Evolutionary conservation across 1,139 yeast genomes (phyloP), one percentile per base, ranked within the genome.

Genomic region (Yamadazyma aaseri): DNA sequence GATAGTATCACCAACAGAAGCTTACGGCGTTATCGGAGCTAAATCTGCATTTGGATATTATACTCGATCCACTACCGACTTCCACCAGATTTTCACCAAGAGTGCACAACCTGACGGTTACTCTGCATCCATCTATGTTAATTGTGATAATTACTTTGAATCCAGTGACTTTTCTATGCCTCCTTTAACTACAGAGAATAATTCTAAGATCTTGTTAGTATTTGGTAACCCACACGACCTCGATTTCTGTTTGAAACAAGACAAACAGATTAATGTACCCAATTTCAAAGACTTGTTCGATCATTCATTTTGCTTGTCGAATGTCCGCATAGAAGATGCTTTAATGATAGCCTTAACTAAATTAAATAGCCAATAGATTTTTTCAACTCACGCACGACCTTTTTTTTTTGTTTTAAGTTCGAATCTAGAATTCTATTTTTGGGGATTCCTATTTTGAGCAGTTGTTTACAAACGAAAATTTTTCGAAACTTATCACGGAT

Each of bases 261-360:
- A 73, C 31, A 71, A 66, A 41, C 55, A 62, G 11, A 73, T 66
- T 28, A 83, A 77, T 3, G 74, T 81, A 6, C 70, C 68, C 1
- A 66, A 59, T 27, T 74, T 82, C 1, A 61, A 69, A 18, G 80
- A 79, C 42, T 70, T 87, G 63, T 84, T 87, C 54, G 95, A 86
- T 53, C 81, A 82, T 5, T 67, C 70, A 34, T 43, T 83, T 24
- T 54, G 53, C 6, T 66, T 83, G 11, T 81, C 85, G 1, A 79
- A 83, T 1, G 67, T 76, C 1, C 71, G 85, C 36, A 67, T 81
- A 2, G 95, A 86, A 50, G 96, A 86, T 55, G 84, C 81, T 2
- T 68, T 79, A 2, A 52, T 81, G 58, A 75, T 84, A 7, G 74
- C 86, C 0, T 63, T 86, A 35, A 63, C 89, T 2, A 74, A 68